Conservation (phyloP, 129 eudicot genomes). For the Lactuca sativa region DNA sequence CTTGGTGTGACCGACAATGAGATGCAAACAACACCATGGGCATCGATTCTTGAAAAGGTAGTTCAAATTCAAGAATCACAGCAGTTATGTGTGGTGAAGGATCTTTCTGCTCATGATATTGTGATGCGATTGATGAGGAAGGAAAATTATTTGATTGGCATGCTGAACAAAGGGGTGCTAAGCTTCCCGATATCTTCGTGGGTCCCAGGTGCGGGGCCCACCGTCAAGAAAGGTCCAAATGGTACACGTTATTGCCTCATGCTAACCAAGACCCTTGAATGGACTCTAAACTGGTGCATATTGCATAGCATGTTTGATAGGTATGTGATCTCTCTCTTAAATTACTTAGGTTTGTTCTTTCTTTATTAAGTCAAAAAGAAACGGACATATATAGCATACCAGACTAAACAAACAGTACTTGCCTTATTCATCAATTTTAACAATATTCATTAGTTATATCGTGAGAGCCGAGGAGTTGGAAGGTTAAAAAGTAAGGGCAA, state of each 20-base stretch:
- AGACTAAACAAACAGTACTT: too few relatives aligned
- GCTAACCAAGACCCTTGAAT: slow-evolving; percentile 89
- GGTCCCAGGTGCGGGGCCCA: slow-evolving; percentile 89
- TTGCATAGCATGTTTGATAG: slow-evolving; percentile 98
- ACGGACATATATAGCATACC: not conserved
- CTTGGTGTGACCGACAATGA: slow-evolving; percentile 81
- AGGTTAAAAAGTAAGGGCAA: too few relatives aligned
- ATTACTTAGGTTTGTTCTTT: not conserved
- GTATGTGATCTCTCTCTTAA: slow-evolving; percentile 34
- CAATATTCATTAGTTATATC: too few relatives aligned
- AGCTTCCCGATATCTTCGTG: slow-evolving; percentile 79
- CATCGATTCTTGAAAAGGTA: too few relatives aligned
- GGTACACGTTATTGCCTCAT: slow-evolving; percentile 54
- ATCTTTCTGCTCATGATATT: too few relatives aligned
- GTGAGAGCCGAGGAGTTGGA: too few relatives aligned
- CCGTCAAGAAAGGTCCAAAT: slow-evolving; percentile 48
- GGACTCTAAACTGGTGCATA: slow-evolving; percentile 95
- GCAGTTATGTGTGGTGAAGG: too few relatives aligned
- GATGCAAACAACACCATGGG: too few relatives aligned
- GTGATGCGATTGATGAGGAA: slow-evolving; percentile 95
- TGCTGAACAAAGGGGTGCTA: slow-evolving; percentile 93
- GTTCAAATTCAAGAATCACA: too few relatives aligned
- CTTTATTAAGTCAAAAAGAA: not conserved
- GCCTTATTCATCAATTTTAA: too few relatives aligned
- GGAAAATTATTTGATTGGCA: slow-evolving; percentile 94